phyloP scores from a whole-genome alignment of 306 rosid species.

The Ormosia semicastrata region DNA sequence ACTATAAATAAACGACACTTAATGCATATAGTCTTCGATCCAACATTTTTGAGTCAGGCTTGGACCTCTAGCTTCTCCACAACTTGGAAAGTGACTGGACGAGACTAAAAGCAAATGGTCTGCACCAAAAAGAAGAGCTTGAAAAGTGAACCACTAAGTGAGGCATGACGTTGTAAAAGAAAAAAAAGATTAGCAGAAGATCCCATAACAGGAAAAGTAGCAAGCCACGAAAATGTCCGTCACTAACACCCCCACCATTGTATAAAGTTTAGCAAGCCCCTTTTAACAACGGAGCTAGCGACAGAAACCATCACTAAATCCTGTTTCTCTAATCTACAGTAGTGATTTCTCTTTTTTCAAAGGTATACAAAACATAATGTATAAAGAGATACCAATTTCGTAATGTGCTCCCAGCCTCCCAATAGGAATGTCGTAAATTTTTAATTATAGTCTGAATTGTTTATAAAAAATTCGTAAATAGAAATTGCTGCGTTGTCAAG shows the following conservation, averaged over 20 bases:
- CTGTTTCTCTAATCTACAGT: too few relatives aligned
- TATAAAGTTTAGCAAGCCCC: too few relatives aligned
- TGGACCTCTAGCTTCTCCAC: not conserved
- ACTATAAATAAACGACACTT: not conserved
- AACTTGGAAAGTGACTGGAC: constrained; percentile 25
- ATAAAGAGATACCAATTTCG: too few relatives aligned
- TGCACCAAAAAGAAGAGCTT: constrained; percentile 12
- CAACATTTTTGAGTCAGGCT: not conserved
- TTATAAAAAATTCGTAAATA: too few relatives aligned
- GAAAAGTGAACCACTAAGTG: constrained; percentile 18
- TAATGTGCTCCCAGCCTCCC: too few relatives aligned
- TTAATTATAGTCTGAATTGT: too few relatives aligned
- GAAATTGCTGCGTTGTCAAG: too few relatives aligned
- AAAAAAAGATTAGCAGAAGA: not conserved
- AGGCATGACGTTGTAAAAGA: not conserved
- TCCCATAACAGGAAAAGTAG: not conserved
- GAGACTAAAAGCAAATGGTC: constrained; percentile 28
- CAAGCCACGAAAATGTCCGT: not conserved
- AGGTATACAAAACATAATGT: too few relatives aligned
- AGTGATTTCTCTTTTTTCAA: too few relatives aligned
- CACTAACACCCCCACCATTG: not conserved
- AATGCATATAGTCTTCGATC: not conserved
- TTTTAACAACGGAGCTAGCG: too few relatives aligned
- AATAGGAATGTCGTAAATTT: too few relatives aligned
- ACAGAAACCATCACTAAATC: too few relatives aligned